Evolutionary conservation across 1,284 basidiomycete genomes (phyloP), one percentile per base, ranked within the genome.

Genomic region (Xanthoconium separans): DNA sequence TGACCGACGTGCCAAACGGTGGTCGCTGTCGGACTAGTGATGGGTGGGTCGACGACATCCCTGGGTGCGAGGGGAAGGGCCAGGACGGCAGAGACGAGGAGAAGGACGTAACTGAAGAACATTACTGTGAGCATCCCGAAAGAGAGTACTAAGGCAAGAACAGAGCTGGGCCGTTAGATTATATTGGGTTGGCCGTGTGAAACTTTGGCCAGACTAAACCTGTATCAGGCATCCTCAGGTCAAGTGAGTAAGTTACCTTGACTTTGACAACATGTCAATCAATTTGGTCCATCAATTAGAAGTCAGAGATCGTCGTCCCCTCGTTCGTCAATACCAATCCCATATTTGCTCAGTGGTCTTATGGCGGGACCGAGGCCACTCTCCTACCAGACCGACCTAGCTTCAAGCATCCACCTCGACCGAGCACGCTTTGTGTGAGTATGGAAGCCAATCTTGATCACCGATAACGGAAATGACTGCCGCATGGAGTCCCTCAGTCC

Each of bases 1-100:
- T 77, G 61, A 12, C 84, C 83, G 29, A 80, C 75, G 31, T 70
- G 65, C 85, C 85, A 87, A 16, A 81, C 70, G 3, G 81, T 77
- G 12, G 60, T 58, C 4, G 73, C 72, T 22, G 72, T 75, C n/a
- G 85, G 85, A 54, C 65, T 77, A 16, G 77, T 82, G 65, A 87
- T 81, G 33, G 74, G 78, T 2, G 85, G 85, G 34, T 62, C 71
- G 34, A 78, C 76, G 16, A 84, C 82, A 56, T 82, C 80, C 54
- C 83, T 75, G 58, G 61, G 56, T 30, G 55, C 65, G 33, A 83
- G 61, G 12, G 80, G 82, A 12, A 65, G 54, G 22, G 70, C 66
- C 41, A 47, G 53, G 31, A 56, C 58, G 18, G 56, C 3, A 65
- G 40, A 27, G 48, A 56, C 10, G 52, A 61, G 50, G 27, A 56